Base-by-base conservation (phyloP, 2,329 filamentous ascomycete species). In the Phoma sp. region DNA sequence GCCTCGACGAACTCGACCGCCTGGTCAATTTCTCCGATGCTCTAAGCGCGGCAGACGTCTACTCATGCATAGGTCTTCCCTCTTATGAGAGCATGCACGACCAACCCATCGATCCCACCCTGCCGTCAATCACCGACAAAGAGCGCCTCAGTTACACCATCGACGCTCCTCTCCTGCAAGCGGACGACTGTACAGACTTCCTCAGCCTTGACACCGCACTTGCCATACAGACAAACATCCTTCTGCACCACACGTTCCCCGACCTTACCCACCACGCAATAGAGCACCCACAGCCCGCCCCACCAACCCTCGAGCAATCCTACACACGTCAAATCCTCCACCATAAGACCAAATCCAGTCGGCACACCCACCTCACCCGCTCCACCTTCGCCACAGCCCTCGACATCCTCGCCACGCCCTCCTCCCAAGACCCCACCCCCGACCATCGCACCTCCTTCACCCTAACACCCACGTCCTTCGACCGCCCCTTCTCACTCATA, bases 381-480 rank as follows among this genome's bases (percentile, higher is more conserved):
- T 60, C 63, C 8, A 70, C 77, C 29, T 81, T 85, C 57, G 74
- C 76, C 3, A 62, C 73, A 13, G 81, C 81, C 21, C 81, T 88
- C 58, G 81, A 83, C 46, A 74, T 81, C 5, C 77, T 88, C 35
- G 80, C 52, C 24, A 45, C 39, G 1, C 39, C 45, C 73, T 1
- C 69, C 50, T 43, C 41, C 46, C 57, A 70, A 15, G 62, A 68
- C 33, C 58, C 67, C 7, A 67, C 77, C 15, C 60, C 68, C 13
- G 62, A 67, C n/a, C 47, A 67, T 19, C 64, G 60, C 19, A 63
- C 68, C 27, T 70, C 75, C 1, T 73, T 69, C 17, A 79, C 79
- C 38, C 80, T 92, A 1, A 84, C 86, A 31, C 82, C 89, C 0
- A 93, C 91, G 0, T 86, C 89, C 0, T 92, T 96, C 62, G 92